phyloP scores from a whole-genome alignment of 768 basidiomycete species.

The Royoungia palumana region DNA sequence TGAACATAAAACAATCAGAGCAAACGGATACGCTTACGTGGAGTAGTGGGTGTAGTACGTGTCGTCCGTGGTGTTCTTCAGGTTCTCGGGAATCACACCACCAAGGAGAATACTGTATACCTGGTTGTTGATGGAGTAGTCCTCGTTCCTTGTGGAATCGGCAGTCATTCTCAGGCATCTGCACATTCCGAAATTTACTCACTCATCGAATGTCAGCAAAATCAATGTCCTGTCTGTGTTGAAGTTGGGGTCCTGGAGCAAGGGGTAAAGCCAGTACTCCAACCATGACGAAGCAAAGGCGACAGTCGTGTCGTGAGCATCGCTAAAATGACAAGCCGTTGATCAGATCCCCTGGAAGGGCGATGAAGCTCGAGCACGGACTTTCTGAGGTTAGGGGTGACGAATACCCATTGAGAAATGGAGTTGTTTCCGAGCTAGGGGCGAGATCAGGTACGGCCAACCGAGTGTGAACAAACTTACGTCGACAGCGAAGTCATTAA shows the following conservation, averaged over 20 bases:
- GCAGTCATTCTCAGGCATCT: neutral
- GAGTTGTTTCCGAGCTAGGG: constrained; percentile 34
- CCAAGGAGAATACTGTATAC: constrained; percentile 45
- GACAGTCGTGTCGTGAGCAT: constrained; percentile 56
- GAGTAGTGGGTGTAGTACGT: constrained; percentile 62
- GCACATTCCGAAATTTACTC: constrained; percentile 19
- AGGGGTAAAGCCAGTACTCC: constrained; percentile 46
- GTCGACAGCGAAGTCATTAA: constrained; percentile 59
- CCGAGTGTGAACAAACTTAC: constrained; percentile 17
- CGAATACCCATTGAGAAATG: constrained; percentile 56
- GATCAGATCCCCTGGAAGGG: neutral
- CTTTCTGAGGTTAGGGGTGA: constrained; percentile 53
- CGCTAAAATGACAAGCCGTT: constrained; percentile 33
- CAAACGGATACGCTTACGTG: constrained; percentile 11
- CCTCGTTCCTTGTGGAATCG: constrained; percentile 19
- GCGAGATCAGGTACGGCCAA: neutral
- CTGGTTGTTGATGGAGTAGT: constrained; percentile 40
- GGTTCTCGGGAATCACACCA: constrained; percentile 39
- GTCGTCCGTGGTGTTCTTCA: constrained; percentile 45
- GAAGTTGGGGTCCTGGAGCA: constrained; percentile 49
- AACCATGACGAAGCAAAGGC: constrained; percentile 47
- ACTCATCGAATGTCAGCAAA: constrained; percentile 61
- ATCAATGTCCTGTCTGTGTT: constrained; percentile 55
- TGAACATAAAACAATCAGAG: neutral
- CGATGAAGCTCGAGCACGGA: constrained; percentile 3